A percentile compares a stretch with the other conserved stretches of the same genome.
phyloP scores from a whole-genome alignment of 2,329 filamentous ascomycete genomes.

The Pseudomassariella vexata region DNA sequence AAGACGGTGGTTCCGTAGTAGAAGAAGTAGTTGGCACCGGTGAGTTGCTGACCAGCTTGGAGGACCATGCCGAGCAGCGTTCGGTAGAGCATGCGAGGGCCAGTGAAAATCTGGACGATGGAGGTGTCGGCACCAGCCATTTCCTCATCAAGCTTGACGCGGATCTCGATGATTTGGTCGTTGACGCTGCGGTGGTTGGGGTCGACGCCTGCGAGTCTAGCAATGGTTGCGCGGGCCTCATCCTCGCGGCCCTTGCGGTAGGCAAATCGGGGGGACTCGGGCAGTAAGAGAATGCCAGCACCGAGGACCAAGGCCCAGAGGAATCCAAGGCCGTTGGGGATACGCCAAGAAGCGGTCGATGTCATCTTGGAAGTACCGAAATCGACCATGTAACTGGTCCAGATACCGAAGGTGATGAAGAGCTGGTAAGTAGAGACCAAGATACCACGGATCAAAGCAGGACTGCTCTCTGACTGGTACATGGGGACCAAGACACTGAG shows the following conservation, averaged over 20 bases:
- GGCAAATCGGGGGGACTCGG: conserved; percentile 48
- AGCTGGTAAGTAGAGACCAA: conserved; percentile 63
- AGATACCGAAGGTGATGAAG: conserved; percentile 65
- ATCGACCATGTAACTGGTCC: conserved; percentile 52
- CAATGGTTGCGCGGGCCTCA: conserved; percentile 43
- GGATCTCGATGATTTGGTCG: conserved; percentile 45
- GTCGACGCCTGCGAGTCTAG: conserved; percentile 36
- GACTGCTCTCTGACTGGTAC: conserved; percentile 64
- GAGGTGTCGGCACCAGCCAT: conserved; percentile 35
- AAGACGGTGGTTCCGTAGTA: conserved; percentile 65
- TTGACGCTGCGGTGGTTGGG: conserved; percentile 33
- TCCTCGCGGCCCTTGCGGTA: conserved; percentile 40
- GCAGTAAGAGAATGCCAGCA: conserved; percentile 43
- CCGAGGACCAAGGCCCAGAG: conserved; percentile 49
- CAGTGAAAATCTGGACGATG: conserved; percentile 60
- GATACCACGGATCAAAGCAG: conserved; percentile 57
- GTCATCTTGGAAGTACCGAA: conserved; percentile 47
- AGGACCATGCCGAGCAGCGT: conserved; percentile 56
- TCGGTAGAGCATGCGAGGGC: conserved; percentile 59
- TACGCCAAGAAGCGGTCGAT: conserved; percentile 53
- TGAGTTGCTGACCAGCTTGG: conserved; percentile 63
- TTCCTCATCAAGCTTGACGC: conserved; percentile 44
- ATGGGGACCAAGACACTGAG: conserved; percentile 61
- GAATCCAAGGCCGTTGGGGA: conserved; percentile 53
- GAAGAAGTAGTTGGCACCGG: conserved; percentile 64